Base-by-base conservation (phyloP, 2,329 filamentous ascomycete genomes). In the Scedosporium boydii region DNA sequence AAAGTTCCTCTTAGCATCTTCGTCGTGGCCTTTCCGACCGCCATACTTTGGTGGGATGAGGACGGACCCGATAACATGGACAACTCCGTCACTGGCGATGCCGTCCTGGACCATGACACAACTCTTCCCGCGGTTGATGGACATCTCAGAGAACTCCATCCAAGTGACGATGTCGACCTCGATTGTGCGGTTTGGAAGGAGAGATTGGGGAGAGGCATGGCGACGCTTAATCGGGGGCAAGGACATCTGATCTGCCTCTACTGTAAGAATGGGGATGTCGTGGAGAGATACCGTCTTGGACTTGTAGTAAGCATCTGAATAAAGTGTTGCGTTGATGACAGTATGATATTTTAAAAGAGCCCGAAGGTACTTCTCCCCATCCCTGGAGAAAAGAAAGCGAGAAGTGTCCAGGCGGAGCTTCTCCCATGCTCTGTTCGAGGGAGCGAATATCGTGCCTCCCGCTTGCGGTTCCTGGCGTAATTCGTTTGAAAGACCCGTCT, bases 301-400 rank as follows among this genome's bases (percentile, higher is more conserved):
- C 65, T 57, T 71, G 76, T 92, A 95, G 70, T 87, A 90, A 4
- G 87, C 89, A 70, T 96, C 92, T 4, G 88, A 90, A 78, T 96
- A 97, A 0, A 96, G 76, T 0, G 89, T 93, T 64, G 86, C 81
- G 69, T 90, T 85, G 48, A 86, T 81, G 1, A 88, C 88, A 58
- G 93, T 80, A 69, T 93, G 89, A 71, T 96, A 96, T 76, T 90
- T 80, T 14, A 96, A 78, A 56, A 96, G 77, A 0, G 90, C 90
- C 66, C 83, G 85, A 18, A 97, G 82, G 71, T 91, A 96, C 72
- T 87, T 87, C 66, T 82, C 78, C 1, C 93, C 93, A 59, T 80
- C 82, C 29, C 83, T 78, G 64, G 88, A 89, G 81, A 96, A 96
- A 3, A 97, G 80, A 80, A 96, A 96, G 18, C 87, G 89, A 70